These are phyloP conservation scores for Solanum sitiens DNA, from an alignment of 257 asterid genomes.

Conservation along the genomic window DNA sequence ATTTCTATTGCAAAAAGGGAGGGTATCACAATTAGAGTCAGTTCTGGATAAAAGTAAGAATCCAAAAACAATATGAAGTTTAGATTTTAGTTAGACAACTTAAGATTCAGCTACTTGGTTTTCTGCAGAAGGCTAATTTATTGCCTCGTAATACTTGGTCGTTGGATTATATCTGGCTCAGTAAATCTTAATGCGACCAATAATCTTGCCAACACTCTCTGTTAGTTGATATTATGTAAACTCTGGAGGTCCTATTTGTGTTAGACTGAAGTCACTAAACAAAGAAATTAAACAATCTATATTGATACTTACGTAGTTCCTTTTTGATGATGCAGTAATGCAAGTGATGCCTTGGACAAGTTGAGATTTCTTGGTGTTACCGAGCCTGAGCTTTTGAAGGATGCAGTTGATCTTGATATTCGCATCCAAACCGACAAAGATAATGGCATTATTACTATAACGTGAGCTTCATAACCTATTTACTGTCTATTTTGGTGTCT, in stretches of 20 bases:
- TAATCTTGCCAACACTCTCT: not conserved
- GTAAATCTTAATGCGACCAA: not conserved
- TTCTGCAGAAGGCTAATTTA: not conserved
- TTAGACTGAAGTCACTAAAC: not conserved
- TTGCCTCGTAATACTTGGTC: not conserved
- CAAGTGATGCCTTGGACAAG: constrained; percentile 99
- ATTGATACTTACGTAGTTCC: not conserved
- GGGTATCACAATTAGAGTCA: not conserved
- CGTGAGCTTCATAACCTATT: constrained; percentile 29
- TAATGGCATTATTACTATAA: constrained; percentile 74
- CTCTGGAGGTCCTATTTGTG: not conserved
- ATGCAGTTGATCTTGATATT: constrained; percentile 71
- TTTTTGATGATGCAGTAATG: constrained; percentile 50
- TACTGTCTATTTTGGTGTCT: not conserved
- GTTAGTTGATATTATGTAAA: not conserved
- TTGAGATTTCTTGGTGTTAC: constrained; percentile 93
- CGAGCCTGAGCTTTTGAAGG: constrained; percentile 67
- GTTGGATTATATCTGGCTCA: not conserved
- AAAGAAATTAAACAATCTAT: not conserved
- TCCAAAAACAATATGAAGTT: not conserved
- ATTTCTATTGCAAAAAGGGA: not conserved
- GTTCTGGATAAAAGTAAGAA: not conserved
- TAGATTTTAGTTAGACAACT: not conserved
- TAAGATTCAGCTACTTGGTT: not conserved
- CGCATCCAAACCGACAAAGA: constrained; percentile 83